Percentiles rank a stretch among this genome's conserved stretches.
Evolutionary conservation across 176 grass and related monocot genomes (phyloP).

Genomic region (Ensete glaucum): DNA sequence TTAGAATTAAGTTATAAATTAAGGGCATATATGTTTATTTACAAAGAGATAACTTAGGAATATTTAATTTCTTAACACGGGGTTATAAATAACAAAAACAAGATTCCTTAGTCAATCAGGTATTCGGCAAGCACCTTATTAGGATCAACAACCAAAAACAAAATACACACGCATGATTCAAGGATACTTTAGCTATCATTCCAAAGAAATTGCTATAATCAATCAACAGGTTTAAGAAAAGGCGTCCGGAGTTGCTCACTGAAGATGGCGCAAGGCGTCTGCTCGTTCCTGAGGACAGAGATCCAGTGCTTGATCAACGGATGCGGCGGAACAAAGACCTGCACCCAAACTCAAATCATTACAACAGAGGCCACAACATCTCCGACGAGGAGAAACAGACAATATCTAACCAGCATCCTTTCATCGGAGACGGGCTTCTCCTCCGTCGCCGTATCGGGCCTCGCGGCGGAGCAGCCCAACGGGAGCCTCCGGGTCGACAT

Average conservation of each 20-base stretch:
- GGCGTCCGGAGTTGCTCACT: constrained; percentile 35
- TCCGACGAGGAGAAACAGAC: neutral
- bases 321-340: constrained; percentile 97
- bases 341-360: constrained; percentile 15
- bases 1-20: too few species aligned
- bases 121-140: neutral
- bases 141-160: neutral
- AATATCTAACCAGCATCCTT: constrained; percentile 86
- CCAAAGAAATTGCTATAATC: too few species aligned
- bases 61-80: too few species aligned
- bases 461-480: constrained; percentile 7
- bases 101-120: neutral
- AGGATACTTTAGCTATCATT: neutral
- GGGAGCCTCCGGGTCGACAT: constrained; percentile 20
- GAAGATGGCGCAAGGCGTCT: constrained; percentile 83
- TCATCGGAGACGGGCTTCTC: constrained; percentile 35
- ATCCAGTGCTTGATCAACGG: constrained; percentile 95
- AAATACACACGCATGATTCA: neutral
- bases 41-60: too few species aligned
- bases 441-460: constrained; percentile 28
- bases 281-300: constrained; percentile 94
- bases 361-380: constrained; percentile 1
- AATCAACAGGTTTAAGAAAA: neutral
- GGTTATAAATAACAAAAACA: neutral
- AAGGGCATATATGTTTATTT: too few species aligned